phyloP scores from a whole-genome alignment of 352 stramenopile species.

The Pythium myriotylum region DNA sequence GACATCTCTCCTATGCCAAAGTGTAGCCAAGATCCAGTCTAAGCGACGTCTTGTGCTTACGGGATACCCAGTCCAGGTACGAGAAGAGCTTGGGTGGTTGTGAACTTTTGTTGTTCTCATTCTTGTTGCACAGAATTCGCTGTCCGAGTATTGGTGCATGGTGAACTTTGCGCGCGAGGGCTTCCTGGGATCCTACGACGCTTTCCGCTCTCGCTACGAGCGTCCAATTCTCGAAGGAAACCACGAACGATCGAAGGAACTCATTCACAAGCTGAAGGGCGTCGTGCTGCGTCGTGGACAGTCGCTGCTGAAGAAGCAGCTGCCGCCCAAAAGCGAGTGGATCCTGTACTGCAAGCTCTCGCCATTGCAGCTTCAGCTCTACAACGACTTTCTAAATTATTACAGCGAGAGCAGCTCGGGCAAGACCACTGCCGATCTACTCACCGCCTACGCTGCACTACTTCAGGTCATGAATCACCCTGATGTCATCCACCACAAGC shows the following conservation, averaged over 20 bases:
- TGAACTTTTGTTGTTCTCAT: constrained; percentile 11
- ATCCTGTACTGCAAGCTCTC: constrained; percentile 88
- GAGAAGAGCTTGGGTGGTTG: neutral
- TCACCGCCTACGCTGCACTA: constrained; percentile 77
- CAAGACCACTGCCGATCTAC: constrained; percentile 56
- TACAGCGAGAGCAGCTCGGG: constrained; percentile 40
- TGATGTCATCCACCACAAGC: constrained; percentile 81
- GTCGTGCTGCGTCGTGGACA: constrained; percentile 79
- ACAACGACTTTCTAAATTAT: constrained; percentile 74
- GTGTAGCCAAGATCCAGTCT: constrained; percentile 72
- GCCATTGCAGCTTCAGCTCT: constrained; percentile 74
- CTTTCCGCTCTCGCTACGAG: constrained; percentile 80
- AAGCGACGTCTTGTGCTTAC: constrained; percentile 90
- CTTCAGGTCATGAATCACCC: constrained; percentile 90
- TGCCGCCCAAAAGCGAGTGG: constrained; percentile 86
- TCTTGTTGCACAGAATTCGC: constrained; percentile 82
- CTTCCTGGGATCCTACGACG: constrained; percentile 74
- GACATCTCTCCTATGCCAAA: constrained; percentile 83
- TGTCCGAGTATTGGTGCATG: constrained; percentile 93
- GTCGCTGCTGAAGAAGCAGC: constrained; percentile 60
- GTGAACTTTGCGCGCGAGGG: constrained; percentile 84
- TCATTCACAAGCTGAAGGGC: constrained; percentile 63
- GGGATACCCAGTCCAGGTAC: constrained; percentile 91
- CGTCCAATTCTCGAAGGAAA: constrained; percentile 82
- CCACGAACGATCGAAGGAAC: constrained; percentile 50